Evolutionary conservation across 139 green algal genomes (phyloP).

Genomic region (Bryopsis sp.): DNA sequence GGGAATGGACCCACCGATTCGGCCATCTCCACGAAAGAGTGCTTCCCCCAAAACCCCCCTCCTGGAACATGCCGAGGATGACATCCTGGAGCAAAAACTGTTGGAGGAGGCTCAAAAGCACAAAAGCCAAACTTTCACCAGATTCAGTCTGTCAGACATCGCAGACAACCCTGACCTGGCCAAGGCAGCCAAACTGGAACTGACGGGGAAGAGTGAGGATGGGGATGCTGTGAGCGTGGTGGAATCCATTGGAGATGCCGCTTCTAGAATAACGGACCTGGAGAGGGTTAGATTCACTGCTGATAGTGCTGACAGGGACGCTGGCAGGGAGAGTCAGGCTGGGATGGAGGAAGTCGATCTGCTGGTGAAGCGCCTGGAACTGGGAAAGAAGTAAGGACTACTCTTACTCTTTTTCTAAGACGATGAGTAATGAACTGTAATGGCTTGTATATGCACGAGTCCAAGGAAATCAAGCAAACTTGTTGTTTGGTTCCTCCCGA

Average conservation of each 20-base stretch:
- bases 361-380: slow-evolving; percentile 4
- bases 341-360: background rate
- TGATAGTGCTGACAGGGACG: slow-evolving; percentile 14
- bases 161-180: slow-evolving; percentile 10
- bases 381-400: slow-evolving; percentile 1
- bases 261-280: slow-evolving; percentile 4
- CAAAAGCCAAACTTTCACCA: background rate
- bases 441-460: too few relatives aligned
- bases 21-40: too few relatives aligned
- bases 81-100: slow-evolving; percentile 3
- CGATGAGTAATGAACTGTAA: too few relatives aligned
- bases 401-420: background rate
- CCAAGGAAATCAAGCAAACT: too few relatives aligned
- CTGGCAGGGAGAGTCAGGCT: slow-evolving; percentile 5
- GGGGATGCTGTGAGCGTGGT: background rate
- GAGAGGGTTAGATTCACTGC: background rate
- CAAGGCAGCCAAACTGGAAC: slow-evolving; percentile 16
- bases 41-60: too few relatives aligned
- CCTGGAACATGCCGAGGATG: background rate
- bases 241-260: background rate
- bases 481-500: too few relatives aligned
- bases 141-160: slow-evolving; percentile 17
- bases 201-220: background rate
- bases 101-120: slow-evolving; percentile 15
- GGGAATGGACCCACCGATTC: too few relatives aligned